Percentiles rank a stretch among this genome's conserved stretches.
phyloP scores from a whole-genome alignment of 208 protist species.

The Crithidia brevicula region DNA sequence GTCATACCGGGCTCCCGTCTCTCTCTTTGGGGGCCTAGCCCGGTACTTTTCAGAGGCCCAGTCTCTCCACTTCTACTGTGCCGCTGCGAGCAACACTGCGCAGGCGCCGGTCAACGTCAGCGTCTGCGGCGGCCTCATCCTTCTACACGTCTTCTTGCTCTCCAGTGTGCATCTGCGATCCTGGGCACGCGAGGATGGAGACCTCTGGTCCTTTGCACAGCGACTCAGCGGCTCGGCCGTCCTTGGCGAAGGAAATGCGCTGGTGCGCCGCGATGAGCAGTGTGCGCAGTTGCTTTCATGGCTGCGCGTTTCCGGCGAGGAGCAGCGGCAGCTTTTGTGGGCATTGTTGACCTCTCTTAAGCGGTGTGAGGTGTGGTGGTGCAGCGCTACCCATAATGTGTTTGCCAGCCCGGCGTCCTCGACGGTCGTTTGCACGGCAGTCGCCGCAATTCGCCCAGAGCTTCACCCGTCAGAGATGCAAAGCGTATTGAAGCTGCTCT shows the following conservation, averaged over 20 bases:
- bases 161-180: conserved; percentile 4
- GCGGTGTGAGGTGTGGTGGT: conserved; percentile 17
- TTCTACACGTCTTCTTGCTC: conserved; percentile 35
- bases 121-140: conserved; percentile 22
- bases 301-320: conserved; percentile 12
- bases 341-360: conserved; percentile 20
- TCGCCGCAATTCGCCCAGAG: neutral
- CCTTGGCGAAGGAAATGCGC: neutral
- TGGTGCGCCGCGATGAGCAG: neutral
- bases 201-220: conserved; percentile 20
- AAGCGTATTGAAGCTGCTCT: conserved; percentile 16
- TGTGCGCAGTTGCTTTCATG: conserved; percentile 3
- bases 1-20: neutral
- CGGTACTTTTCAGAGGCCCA: conserved; percentile 24
- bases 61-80: conserved; percentile 28
- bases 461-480: conserved; percentile 10
- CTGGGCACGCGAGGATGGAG: conserved; percentile 22
- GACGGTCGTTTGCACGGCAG: neutral
- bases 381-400: conserved; percentile 2
- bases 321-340: conserved; percentile 31
- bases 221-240: conserved; percentile 3
- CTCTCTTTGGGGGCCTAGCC: conserved; percentile 11
- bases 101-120: conserved; percentile 1
- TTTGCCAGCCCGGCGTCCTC: conserved; percentile 29
- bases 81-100: neutral